phyloP scores from a whole-genome alignment of 352 stramenopile genomes.

The Pythium monospermum region DNA sequence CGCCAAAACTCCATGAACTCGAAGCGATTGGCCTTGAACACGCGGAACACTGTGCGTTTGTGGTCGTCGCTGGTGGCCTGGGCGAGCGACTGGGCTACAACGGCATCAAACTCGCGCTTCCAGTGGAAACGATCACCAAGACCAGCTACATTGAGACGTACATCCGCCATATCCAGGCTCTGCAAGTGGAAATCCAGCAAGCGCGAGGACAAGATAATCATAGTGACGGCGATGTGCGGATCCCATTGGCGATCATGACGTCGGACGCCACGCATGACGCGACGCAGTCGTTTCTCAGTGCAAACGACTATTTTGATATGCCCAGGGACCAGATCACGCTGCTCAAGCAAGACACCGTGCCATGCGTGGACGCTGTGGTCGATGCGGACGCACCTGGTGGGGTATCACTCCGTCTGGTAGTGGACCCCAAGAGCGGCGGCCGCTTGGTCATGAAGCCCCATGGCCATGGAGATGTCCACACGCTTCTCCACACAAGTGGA shows the following conservation, averaged over 20 bases:
- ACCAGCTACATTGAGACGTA: slow-evolving; percentile 93
- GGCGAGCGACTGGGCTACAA: slow-evolving; percentile 96
- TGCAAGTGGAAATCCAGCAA: slow-evolving; percentile 56
- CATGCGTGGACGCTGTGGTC: slow-evolving; percentile 51
- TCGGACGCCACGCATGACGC: slow-evolving; percentile 93
- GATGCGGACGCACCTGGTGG: slow-evolving; percentile 9
- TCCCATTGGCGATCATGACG: slow-evolving; percentile 98
- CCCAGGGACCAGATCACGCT: slow-evolving; percentile 88
- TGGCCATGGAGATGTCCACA: slow-evolving; percentile 98
- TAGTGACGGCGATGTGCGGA: slow-evolving; percentile 20
- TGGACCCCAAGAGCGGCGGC: slow-evolving; percentile 5
- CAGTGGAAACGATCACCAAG: slow-evolving; percentile 89
- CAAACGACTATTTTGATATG: slow-evolving; percentile 95
- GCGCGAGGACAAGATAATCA: too few species aligned
- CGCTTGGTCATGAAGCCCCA: slow-evolving; percentile 95
- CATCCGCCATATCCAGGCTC: slow-evolving; percentile 90
- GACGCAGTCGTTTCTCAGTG: slow-evolving; percentile 86
- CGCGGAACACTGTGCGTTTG: slow-evolving; percentile 87
- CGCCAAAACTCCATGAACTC: slow-evolving; percentile 36
- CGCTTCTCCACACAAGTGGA: slow-evolving; percentile 81
- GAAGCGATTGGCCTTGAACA: slow-evolving; percentile 47
- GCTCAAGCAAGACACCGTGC: slow-evolving; percentile 97
- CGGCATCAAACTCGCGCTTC: slow-evolving; percentile 96
- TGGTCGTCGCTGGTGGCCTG: slow-evolving; percentile 96
- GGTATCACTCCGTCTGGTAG: slow-evolving; percentile 28